These are phyloP conservation scores for Ustilago bromivora DNA, from an alignment of 1,284 basidiomycete species.

Conservation along the genomic window DNA sequence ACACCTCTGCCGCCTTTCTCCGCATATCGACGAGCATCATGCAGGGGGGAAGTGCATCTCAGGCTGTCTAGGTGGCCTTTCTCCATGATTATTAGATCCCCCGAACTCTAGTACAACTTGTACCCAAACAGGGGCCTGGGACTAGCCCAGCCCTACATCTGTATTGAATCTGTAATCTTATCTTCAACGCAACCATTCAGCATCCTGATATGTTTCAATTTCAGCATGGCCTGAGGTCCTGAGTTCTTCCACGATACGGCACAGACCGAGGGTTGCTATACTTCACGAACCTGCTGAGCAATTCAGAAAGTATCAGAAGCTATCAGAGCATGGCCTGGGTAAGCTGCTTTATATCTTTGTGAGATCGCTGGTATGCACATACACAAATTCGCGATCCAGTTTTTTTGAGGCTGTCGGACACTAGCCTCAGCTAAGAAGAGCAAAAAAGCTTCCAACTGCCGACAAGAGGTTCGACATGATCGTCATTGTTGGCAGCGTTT, in stretches of 20 bases:
- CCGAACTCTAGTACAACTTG: background rate
- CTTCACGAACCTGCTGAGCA: background rate
- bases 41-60: too few relatives aligned
- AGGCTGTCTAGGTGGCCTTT: too few relatives aligned
- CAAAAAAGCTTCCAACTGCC: conserved; percentile 9
- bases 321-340: background rate
- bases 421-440: background rate
- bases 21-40: too few relatives aligned
- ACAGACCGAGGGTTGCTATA: background rate
- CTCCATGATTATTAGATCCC: background rate
- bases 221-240: background rate
- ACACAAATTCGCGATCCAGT: background rate
- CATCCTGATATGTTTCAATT: background rate
- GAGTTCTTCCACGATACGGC: background rate
- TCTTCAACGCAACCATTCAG: background rate
- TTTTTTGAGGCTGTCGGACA: conserved; percentile 19
- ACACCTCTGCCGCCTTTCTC: too few relatives aligned
- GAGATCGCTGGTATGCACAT: background rate
- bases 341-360: background rate
- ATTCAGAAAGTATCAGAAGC: background rate
- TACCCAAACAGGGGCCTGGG: background rate
- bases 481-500: background rate
- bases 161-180: background rate
- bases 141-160: background rate
- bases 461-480: background rate